Evolutionary conservation across 805 yeast species (phyloP).

Genomic region (Candida namnaoensis): DNA sequence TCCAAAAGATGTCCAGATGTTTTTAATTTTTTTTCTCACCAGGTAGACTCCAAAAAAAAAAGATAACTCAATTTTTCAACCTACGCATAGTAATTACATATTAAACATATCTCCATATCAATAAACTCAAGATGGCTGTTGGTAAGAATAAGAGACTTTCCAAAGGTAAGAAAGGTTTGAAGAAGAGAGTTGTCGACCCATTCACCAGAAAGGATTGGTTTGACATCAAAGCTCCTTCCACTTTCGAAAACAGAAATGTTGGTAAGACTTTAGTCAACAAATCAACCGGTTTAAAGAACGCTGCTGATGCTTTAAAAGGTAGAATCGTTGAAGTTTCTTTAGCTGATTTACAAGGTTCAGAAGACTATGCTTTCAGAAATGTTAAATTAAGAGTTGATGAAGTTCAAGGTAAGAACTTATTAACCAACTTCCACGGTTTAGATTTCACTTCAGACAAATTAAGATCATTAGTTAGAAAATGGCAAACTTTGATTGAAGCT

Average conservation of each 20-base stretch:
- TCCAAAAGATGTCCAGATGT: neutral
- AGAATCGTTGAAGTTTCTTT: conserved; percentile 93
- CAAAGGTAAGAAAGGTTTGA: conserved; percentile 94
- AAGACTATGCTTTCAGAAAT: conserved; percentile 98
- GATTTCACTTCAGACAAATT: conserved; percentile 97
- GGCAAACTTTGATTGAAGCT: conserved; percentile 98
- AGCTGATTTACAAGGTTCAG: conserved; percentile 97
- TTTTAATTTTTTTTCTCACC: too few relatives aligned
- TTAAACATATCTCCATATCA: neutral
- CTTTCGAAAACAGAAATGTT: conserved; percentile 96
- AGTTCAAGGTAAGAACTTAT: conserved; percentile 96
- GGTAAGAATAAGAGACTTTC: conserved; percentile 81
- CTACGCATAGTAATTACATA: too few relatives aligned
- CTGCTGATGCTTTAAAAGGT: conserved; percentile 97
- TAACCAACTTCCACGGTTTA: conserved; percentile 99
- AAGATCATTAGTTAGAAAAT: conserved; percentile 96
- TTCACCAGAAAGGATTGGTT: conserved; percentile 99
- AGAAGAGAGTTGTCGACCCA: conserved; percentile 99
- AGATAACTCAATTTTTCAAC: neutral
- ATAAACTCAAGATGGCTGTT: conserved; percentile 49
- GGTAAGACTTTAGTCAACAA: conserved; percentile 98
- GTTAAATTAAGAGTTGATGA: conserved; percentile 96
- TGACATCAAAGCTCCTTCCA: conserved; percentile 97
- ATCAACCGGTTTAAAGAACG: conserved; percentile 96
- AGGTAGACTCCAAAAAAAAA: neutral